phyloP scores from a whole-genome alignment of 495 filamentous ascomycete genomes.

The Trichocladium uniseriatum region DNA sequence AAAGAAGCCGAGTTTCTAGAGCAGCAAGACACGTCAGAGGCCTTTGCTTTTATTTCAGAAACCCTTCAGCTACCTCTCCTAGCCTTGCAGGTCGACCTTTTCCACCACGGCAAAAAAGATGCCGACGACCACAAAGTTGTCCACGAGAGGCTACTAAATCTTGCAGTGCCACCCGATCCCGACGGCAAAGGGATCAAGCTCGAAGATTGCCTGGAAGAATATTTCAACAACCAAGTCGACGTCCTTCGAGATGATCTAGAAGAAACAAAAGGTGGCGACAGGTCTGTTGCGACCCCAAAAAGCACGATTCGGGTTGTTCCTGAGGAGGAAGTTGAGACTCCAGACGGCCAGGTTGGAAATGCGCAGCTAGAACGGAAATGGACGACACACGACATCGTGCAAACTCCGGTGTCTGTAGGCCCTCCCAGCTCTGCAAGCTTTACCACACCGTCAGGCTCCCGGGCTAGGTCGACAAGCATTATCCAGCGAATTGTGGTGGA shows the following conservation, averaged over 20 bases:
- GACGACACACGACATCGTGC: conserved; percentile 20
- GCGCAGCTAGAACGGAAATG: conserved; percentile 21
- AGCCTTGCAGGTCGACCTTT: conserved; percentile 89
- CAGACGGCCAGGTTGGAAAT: conserved; percentile 4
- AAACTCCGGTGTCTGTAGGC: conserved; percentile 13
- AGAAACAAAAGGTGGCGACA: conserved; percentile 41
- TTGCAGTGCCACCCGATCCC: conserved; percentile 64
- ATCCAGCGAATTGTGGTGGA: conserved; percentile 41
- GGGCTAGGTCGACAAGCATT: conserved; percentile 39
- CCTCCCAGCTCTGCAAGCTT: conserved; percentile 10
- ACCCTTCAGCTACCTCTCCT: conserved; percentile 79
- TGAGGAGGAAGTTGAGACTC: conserved; percentile 20
- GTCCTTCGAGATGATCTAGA: conserved; percentile 61
- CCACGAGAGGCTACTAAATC: conserved; percentile 83
- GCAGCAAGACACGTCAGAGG: conserved; percentile 93
- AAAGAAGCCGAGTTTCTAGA: conserved; percentile 61
- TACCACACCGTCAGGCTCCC: conserved; percentile 17
- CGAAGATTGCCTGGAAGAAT: conserved; percentile 84
- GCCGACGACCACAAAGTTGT: conserved; percentile 89
- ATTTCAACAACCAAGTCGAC: conserved; percentile 92
- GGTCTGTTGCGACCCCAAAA: conserved; percentile 11
- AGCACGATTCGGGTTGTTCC: conserved; percentile 31
- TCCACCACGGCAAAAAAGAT: conserved; percentile 76
- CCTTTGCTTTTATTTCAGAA: conserved; percentile 89
- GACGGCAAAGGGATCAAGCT: conserved; percentile 58